Evolutionary conservation across 192 early-diverging fungal species (phyloP), one percentile per base, ranked within the genome.

Genomic region (Entomortierella lignicola): DNA sequence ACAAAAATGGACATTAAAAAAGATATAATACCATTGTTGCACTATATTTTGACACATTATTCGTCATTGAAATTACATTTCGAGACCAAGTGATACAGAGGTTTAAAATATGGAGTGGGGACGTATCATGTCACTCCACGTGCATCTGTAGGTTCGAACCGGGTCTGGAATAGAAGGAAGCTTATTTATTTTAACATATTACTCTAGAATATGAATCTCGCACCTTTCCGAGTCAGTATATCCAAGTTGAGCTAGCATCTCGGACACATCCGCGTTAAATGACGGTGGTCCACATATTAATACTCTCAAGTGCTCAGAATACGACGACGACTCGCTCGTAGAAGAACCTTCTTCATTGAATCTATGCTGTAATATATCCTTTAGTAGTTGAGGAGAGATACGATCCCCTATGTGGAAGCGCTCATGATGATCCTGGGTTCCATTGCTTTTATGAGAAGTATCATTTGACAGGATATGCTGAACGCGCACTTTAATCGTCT

Each of bases 261-360:
- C 8, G 3, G 66, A 66, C 1, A 77, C 66, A 32, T 77, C 73
- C 12, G 21, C 25, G 23, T 77, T 77, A 20, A 77, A 77, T 29
- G 61, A 41, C 0, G 66, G 66, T n/a, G 73, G 73, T 5, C 73
- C 73, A 77, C 73, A 77, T 43, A 77, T 29, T 18, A 77, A 25
- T 7, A 77, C 64, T 29, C 60, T 50, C 12, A 63, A 11, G n/a
- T 30, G 43, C 31, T 63, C 39, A 20, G 4, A 41, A 39, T 7
- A 4, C 25, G 21, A 21, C 52, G 3, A 7, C 23, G 53, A 30
- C 51, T 4, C 10, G 4, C 34, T 10, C 10, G 34, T 37, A 37
- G 10, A 37, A 7, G 34, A 37, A 7, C 34, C 34, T 4, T 37
- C 34, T 7, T 37, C 34, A 26, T 43, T 10, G 21, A 27, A 31